Evolutionary conservation across 2,329 filamentous ascomycete species (phyloP).

Genomic region (Monascus ruber): DNA sequence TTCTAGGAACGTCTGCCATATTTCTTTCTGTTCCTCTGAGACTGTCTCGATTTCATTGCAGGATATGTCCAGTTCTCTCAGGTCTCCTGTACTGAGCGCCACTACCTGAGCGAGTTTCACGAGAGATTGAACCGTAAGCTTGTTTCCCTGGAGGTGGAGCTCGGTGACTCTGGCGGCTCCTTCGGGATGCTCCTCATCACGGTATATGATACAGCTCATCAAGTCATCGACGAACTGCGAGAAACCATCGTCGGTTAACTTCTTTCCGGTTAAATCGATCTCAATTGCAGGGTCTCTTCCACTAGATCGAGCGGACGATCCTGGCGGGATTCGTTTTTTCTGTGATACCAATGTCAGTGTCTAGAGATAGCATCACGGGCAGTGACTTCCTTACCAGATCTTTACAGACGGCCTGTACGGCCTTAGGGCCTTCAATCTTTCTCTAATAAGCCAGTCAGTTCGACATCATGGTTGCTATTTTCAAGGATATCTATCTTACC

Average conservation of each 20-base stretch:
- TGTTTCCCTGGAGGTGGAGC: constrained; percentile 35
- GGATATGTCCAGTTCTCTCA: constrained; percentile 38
- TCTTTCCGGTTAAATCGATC: constrained; percentile 35
- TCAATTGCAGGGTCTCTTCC: constrained; percentile 29
- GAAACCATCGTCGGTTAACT: constrained; percentile 37
- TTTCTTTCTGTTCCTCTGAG: constrained; percentile 21
- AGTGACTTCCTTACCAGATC: constrained; percentile 24
- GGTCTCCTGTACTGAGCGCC: constrained; percentile 28
- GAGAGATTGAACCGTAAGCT: constrained; percentile 32
- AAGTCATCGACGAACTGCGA: constrained; percentile 33
- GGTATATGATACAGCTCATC: constrained; percentile 25
- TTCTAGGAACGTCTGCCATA: constrained; percentile 35
- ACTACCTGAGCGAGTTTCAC: constrained; percentile 31
- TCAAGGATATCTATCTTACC: constrained; percentile 12
- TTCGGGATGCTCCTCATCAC: constrained; percentile 16
- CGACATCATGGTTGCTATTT: background rate
- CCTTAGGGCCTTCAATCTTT: constrained; percentile 34
- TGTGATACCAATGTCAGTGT: constrained; percentile 4
- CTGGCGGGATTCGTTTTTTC: constrained; percentile 25
- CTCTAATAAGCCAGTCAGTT: constrained; percentile 23
- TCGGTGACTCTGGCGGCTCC: constrained; percentile 32
- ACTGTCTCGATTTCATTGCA: constrained; percentile 33
- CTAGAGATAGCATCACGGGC: too few species aligned
- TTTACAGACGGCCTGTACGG: constrained; percentile 34
- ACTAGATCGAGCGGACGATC: constrained; percentile 14